Evolutionary conservation across 768 basidiomycete species (phyloP).

Genomic region (Mycena vulgaris): DNA sequence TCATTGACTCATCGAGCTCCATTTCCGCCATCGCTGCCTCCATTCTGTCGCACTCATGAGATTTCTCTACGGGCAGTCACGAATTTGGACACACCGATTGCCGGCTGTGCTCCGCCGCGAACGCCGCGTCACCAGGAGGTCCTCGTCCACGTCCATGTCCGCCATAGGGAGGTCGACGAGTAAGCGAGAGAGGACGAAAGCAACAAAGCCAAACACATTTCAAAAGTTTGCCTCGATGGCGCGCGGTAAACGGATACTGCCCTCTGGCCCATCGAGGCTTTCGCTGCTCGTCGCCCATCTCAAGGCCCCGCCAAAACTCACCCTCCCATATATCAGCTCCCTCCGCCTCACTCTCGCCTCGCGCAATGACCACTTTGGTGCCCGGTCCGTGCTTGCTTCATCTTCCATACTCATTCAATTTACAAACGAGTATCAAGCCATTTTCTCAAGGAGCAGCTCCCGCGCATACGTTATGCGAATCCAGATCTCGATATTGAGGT

Average conservation of each 20-base stretch:
- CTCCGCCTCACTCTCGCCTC: constrained; percentile 65
- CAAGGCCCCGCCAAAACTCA: constrained; percentile 29
- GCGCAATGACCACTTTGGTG: constrained; percentile 82
- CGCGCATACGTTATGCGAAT: constrained; percentile 84
- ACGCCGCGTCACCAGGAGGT: constrained; percentile 70
- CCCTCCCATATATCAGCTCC: constrained; percentile 26
- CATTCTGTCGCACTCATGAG: constrained; percentile 66
- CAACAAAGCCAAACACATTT: constrained; percentile 12
- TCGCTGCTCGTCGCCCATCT: constrained; percentile 32
- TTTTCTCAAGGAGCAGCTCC: constrained; percentile 86
- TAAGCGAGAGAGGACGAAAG: neutral
- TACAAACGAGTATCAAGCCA: constrained; percentile 60
- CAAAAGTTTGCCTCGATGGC: constrained; percentile 20
- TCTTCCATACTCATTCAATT: neutral
- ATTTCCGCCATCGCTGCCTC: constrained; percentile 84
- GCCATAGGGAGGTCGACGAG: neutral
- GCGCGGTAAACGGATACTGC: constrained; percentile 27
- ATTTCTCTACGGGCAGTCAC: neutral
- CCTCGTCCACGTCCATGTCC: constrained; percentile 47
- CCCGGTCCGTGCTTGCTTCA: constrained; percentile 63
- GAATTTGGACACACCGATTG: constrained; percentile 67
- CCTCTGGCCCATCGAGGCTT: constrained; percentile 23
- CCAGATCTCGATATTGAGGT: constrained; percentile 76
- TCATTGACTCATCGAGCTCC: constrained; percentile 65
- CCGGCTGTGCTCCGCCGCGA: constrained; percentile 83